Conservation (phyloP, 495 filamentous ascomycete species). For the Aspergillus diversus region DNA sequence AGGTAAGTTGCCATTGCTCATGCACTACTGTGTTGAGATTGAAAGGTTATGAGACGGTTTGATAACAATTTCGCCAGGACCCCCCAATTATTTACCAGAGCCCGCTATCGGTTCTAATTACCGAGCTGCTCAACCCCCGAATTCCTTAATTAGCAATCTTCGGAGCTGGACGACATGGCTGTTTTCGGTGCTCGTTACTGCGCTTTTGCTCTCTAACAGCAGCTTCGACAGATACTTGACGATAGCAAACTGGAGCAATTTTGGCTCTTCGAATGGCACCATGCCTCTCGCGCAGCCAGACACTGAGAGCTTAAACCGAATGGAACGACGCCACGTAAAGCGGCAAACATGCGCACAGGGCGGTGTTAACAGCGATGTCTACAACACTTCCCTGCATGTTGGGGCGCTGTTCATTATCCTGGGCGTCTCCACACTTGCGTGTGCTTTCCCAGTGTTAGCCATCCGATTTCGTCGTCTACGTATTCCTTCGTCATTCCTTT, state of each 20-base stretch:
- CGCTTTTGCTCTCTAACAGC: slow-evolving; percentile 30
- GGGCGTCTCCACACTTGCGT: slow-evolving; percentile 58
- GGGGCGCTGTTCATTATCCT: slow-evolving; percentile 71
- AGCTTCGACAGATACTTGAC: slow-evolving; percentile 20
- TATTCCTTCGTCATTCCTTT: slow-evolving; percentile 52
- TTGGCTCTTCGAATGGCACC: neutral
- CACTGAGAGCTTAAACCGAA: neutral
- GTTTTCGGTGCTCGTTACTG: slow-evolving; percentile 32
- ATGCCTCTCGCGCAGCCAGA: neutral
- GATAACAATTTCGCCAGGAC: slow-evolving; percentile 23
- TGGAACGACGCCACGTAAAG: slow-evolving; percentile 12
- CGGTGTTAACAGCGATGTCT: slow-evolving; percentile 35
- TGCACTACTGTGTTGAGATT: neutral
- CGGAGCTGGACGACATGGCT: slow-evolving; percentile 34
- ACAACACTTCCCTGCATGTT: slow-evolving; percentile 66
- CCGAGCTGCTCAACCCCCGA: slow-evolving; percentile 15
- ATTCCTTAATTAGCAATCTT: slow-evolving; percentile 21
- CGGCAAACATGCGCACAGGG: slow-evolving; percentile 33
- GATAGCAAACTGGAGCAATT: neutral
- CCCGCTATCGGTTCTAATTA: neutral
- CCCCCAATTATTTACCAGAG: slow-evolving; percentile 16
- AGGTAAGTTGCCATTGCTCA: slow-evolving; percentile 25
- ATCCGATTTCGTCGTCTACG: slow-evolving; percentile 38
- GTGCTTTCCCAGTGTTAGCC: slow-evolving; percentile 47
- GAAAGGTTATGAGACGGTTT: no score